Evolutionary conservation across 306 rosid species (phyloP), one percentile per base, ranked within the genome.

Genomic region (Vigna nakashimae): DNA sequence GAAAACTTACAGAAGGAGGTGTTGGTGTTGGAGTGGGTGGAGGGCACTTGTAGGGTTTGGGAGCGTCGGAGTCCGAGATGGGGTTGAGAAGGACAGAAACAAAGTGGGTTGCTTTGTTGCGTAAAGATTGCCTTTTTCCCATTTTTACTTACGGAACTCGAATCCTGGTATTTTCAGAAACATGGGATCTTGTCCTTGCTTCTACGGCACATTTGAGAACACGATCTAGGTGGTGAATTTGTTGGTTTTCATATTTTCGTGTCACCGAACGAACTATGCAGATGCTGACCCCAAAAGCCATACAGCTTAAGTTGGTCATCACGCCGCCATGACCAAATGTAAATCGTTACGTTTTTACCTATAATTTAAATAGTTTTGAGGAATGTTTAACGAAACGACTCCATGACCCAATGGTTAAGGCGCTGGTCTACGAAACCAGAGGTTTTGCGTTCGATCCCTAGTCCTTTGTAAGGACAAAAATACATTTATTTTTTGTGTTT

Each of bases 361-460:
- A 20, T 26, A 3, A 26, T 2, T 26, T 26, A 26, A 26, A 0
- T 26, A 4, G 0, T 34, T 34, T 34, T 34, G 40, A 4, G 3
- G 1, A 40, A 8, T 1, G 0, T 0, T 8, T 8, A 8, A 8
- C 0, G 9, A 2, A 0, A 9, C 0, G 83, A 82, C 79, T 80
- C 77, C 76, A 85, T 79, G 83, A 80, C 85, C 90, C 83, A 90
- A 91, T 89, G 96, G 97, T 91, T 90, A 91, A 91, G 96, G 94
- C 88, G 97, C 93, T 90, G 94, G 96, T 90, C 97, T 90, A 90
- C 96, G 96, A 72, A 94, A 89, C 92, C 92, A 93, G 97, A 93
- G 92, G 90, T 87, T 91, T 95, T 86, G 96, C 95, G 95, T 91
- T 91, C 90, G 93, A 93, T 93, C 93, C 97, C 89, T 85, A 83